Conservation (phyloP, 768 basidiomycete species). For the Macrolepiota albuminosa region DNA sequence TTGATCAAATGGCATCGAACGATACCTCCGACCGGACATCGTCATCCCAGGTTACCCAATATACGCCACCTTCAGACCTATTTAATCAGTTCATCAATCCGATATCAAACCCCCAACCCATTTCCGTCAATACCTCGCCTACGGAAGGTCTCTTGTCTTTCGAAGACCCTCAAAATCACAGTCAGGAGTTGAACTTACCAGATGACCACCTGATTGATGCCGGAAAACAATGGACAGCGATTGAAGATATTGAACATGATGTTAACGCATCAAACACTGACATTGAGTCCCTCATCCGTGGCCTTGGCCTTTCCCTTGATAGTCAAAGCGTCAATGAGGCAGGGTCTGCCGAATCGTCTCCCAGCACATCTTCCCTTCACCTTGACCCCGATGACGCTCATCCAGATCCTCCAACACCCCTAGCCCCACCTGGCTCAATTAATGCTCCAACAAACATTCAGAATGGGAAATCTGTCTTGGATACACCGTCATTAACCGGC, state of each 20-base stretch:
- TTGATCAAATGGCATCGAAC: conserved; percentile 22
- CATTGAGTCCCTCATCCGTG: conserved; percentile 68
- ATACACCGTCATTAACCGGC: not conserved
- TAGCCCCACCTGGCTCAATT: not conserved
- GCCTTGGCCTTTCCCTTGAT: conserved; percentile 30
- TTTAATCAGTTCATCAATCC: conserved; percentile 21
- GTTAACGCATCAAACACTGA: conserved; percentile 65
- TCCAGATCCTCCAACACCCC: not conserved
- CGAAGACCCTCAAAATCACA: conserved; percentile 15
- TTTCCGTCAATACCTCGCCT: conserved; percentile 11
- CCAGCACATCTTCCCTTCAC: conserved; percentile 7
- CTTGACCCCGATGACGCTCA: conserved; percentile 6
- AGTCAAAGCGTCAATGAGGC: not conserved
- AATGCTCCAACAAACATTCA: not conserved
- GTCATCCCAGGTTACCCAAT: conserved; percentile 26
- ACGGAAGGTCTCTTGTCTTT: conserved; percentile 28
- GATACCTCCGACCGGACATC: conserved; percentile 12
- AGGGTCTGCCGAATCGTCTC: conserved; percentile 3
- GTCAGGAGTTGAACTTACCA: not conserved
- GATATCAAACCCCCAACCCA: conserved; percentile 4
- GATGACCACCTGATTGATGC: conserved; percentile 1
- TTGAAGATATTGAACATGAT: conserved; percentile 65
- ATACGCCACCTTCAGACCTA: conserved; percentile 30
- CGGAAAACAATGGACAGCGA: conserved; percentile 40
- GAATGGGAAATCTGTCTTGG: not conserved